These are phyloP conservation scores for Beauveria brongniartii DNA, from an alignment of 2,329 filamentous ascomycete genomes.

Conservation along the genomic window DNA sequence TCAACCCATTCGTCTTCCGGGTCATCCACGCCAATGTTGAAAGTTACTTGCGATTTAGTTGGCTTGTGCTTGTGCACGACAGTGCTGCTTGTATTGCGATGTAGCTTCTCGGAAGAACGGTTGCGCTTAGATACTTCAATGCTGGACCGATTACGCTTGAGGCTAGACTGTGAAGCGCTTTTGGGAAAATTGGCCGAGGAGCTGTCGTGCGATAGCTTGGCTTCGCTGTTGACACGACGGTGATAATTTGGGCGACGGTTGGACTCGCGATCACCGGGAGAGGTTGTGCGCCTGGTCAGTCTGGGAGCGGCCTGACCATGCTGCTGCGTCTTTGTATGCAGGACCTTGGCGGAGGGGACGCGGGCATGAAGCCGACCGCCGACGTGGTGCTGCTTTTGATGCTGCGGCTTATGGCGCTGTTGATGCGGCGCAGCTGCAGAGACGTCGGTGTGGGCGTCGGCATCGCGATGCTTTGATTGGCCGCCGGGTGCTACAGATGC, in stretches of 20 bases:
- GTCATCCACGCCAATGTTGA: conserved; percentile 49
- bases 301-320: conserved; percentile 11
- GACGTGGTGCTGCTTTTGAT: conserved; percentile 29
- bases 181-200: conserved; percentile 41
- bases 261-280: conserved; percentile 12
- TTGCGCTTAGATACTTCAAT: conserved; percentile 45
- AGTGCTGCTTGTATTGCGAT: conserved; percentile 44
- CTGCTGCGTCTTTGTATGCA: conserved; percentile 28
- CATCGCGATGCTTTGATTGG: conserved; percentile 47
- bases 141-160: conserved; percentile 55
- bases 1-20: conserved; percentile 58
- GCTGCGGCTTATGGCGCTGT: conserved; percentile 23
- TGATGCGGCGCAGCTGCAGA: conserved; percentile 1
- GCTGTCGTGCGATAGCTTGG: conserved; percentile 38
- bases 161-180: conserved; percentile 44
- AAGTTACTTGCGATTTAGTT: conserved; percentile 49
- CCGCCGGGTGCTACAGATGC: conserved; percentile 30
- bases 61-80: conserved; percentile 33
- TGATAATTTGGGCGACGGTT: conserved; percentile 25
- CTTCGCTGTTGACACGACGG: conserved; percentile 43
- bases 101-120: conserved; percentile 44
- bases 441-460: conserved; percentile 26
- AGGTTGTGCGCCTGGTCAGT: conserved; percentile 10
- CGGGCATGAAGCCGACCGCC: conserved; percentile 34
- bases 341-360: conserved; percentile 37